Evolutionary conservation across 1,284 basidiomycete species (phyloP).

Genomic region (Naganishia albida): DNA sequence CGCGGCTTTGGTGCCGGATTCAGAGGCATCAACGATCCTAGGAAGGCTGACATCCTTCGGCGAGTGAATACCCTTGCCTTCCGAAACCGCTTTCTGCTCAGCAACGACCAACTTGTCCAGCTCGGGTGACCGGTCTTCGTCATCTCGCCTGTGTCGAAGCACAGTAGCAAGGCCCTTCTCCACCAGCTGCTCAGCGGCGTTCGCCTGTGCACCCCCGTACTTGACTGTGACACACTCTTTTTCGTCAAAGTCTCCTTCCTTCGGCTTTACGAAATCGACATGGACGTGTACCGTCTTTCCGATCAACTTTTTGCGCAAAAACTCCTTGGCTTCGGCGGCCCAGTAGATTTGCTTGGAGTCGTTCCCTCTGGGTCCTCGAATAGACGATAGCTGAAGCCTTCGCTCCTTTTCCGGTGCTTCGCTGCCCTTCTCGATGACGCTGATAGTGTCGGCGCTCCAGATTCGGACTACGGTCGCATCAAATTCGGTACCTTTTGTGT

Average conservation of each 20-base stretch:
- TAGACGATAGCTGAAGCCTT: conserved; percentile 84
- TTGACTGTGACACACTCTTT: conserved; percentile 86
- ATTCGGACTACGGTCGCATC: conserved; percentile 83
- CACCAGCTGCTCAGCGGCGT: conserved; percentile 86
- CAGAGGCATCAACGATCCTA: conserved; percentile 83
- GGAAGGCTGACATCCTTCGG: conserved; percentile 74
- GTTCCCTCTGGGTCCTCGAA: conserved; percentile 77
- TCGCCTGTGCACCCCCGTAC: conserved; percentile 77
- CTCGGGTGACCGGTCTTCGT: conserved; percentile 90
- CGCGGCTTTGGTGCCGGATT: conserved; percentile 72
- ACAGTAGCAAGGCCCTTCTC: conserved; percentile 89
- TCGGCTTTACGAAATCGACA: conserved; percentile 86
- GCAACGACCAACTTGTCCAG: conserved; percentile 94
- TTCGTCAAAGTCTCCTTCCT: conserved; percentile 89
- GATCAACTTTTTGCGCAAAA: conserved; percentile 84
- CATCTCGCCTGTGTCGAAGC: conserved; percentile 87
- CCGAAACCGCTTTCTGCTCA: conserved; percentile 80
- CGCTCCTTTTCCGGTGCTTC: conserved; percentile 66
- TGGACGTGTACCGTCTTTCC: conserved; percentile 82
- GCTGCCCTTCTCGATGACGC: conserved; percentile 69
- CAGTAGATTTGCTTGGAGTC: conserved; percentile 87
- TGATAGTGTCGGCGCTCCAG: conserved; percentile 91
- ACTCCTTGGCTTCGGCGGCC: conserved; percentile 86
- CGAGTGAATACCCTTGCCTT: conserved; percentile 85
- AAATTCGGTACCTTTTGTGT: conserved; percentile 60